phyloP scores from a whole-genome alignment of 352 stramenopile genomes.

The Pythium rhizo-oryzae region DNA sequence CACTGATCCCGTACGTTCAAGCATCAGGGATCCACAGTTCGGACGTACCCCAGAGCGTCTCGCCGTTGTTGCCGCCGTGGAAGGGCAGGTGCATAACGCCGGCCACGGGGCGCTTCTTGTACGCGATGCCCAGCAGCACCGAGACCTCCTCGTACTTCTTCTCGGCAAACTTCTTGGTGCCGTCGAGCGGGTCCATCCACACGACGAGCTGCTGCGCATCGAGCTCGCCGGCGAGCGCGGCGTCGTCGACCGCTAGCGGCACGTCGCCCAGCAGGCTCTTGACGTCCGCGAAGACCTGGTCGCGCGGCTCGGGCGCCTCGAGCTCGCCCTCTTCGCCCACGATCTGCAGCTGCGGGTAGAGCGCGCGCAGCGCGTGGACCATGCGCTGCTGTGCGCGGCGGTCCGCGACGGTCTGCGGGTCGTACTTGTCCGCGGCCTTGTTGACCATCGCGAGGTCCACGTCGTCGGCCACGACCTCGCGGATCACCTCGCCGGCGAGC shows the following conservation, averaged over 20 bases:
- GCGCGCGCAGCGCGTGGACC: conserved; percentile 53
- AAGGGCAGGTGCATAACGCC: conserved; percentile 81
- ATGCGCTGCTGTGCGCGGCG: conserved; percentile 78
- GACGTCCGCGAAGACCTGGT: conserved; percentile 54
- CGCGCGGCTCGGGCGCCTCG: conserved; percentile 41
- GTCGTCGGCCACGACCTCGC: conserved; percentile 57
- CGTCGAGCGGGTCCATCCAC: conserved; percentile 81
- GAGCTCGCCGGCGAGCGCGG: conserved; percentile 40
- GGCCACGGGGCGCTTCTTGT: conserved; percentile 60
- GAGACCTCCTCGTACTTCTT: conserved; percentile 78
- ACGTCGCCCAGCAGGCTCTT: conserved; percentile 27
- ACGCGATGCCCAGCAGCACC: conserved; percentile 74
- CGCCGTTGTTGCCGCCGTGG: conserved; percentile 44
- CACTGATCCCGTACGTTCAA: background rate
- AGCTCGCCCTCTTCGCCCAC: conserved; percentile 77
- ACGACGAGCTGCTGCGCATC: conserved; percentile 56
- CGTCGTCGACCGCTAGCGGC: conserved; percentile 18
- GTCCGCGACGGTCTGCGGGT: conserved; percentile 79
- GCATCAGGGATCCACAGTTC: background rate
- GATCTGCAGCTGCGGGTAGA: conserved; percentile 58
- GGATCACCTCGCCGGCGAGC: conserved; percentile 66
- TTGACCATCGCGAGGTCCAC: conserved; percentile 69
- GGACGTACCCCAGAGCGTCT: conserved; percentile 64
- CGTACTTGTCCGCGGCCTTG: conserved; percentile 74
- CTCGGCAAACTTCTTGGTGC: conserved; percentile 78